These are phyloP conservation scores for Mortierella sp. DNA, from an alignment of 371 early-diverging fungal genomes.

Conservation along the genomic window DNA sequence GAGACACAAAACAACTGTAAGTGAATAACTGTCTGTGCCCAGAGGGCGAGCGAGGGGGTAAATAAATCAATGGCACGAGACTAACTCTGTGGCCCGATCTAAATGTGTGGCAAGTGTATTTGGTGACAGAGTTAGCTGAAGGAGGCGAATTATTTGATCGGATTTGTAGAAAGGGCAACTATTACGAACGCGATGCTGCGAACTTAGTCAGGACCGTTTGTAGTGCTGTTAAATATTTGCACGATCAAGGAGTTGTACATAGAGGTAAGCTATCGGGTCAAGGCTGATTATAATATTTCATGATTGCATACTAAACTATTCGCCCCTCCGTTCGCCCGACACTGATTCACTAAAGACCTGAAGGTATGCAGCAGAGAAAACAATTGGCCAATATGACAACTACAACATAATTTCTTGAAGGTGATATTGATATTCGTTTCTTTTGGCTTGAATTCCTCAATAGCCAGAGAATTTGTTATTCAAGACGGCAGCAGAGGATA, in stretches of 20 bases:
- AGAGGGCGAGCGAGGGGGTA: too few relatives aligned
- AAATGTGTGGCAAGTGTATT: slow-evolving; percentile 71
- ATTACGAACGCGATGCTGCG: slow-evolving; percentile 76
- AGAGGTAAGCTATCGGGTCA: slow-evolving; percentile 69
- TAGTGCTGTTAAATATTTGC: slow-evolving; percentile 86
- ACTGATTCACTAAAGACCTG: not conserved
- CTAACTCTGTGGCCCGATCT: not conserved
- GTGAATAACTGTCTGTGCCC: not conserved
- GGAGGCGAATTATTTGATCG: slow-evolving; percentile 9
- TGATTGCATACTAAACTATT: not conserved
- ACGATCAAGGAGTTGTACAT: slow-evolving; percentile 90
- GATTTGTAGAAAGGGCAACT: slow-evolving; percentile 73
- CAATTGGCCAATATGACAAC: too few relatives aligned
- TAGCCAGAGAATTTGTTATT: slow-evolving; percentile 92
- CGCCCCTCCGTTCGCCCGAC: too few relatives aligned
- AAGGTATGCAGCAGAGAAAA: not conserved
- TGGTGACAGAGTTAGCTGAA: slow-evolving; percentile 80
- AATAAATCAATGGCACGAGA: not conserved
- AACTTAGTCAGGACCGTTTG: slow-evolving; percentile 80
- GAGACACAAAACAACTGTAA: slow-evolving; percentile 90
- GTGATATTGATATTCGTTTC: not conserved
- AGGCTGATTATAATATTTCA: not conserved
- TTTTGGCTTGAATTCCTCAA: not conserved
- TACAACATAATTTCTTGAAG: too few relatives aligned
- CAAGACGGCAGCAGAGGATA: slow-evolving; percentile 75